Conservation (phyloP, 2,329 filamentous ascomycete genomes). For the Trichophyton benhamiae region DNA sequence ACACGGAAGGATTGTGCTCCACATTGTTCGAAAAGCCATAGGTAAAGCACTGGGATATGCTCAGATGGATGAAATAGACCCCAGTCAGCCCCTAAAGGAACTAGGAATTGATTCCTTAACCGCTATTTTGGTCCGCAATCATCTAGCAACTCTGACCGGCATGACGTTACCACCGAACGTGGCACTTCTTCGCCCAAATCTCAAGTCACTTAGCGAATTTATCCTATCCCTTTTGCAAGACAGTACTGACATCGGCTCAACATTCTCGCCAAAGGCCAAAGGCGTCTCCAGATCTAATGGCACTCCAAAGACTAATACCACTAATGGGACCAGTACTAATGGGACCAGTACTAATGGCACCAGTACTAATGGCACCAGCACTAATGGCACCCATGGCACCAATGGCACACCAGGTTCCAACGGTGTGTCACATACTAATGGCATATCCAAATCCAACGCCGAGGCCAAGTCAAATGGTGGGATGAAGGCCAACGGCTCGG, state of each 20-base stretch:
- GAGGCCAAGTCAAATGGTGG: neutral
- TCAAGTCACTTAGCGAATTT: neutral
- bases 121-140: neutral
- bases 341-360: neutral
- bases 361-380: neutral
- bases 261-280: neutral
- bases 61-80: neutral
- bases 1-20: neutral
- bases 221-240: neutral
- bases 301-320: neutral
- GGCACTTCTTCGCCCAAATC: neutral
- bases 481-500: neutral
- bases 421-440: neutral
- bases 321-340: neutral
- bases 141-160: neutral
- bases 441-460: neutral
- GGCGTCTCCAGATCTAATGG: neutral
- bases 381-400: neutral
- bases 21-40: neutral
- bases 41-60: neutral
- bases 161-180: neutral
- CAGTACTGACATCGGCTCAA: neutral
- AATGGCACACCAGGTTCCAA: neutral
- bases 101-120: constrained; percentile 1
- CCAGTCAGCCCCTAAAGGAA: neutral